Evolutionary conservation across 2,329 filamentous ascomycete species (phyloP).

Genomic region (Leptoxyphium fumago): DNA sequence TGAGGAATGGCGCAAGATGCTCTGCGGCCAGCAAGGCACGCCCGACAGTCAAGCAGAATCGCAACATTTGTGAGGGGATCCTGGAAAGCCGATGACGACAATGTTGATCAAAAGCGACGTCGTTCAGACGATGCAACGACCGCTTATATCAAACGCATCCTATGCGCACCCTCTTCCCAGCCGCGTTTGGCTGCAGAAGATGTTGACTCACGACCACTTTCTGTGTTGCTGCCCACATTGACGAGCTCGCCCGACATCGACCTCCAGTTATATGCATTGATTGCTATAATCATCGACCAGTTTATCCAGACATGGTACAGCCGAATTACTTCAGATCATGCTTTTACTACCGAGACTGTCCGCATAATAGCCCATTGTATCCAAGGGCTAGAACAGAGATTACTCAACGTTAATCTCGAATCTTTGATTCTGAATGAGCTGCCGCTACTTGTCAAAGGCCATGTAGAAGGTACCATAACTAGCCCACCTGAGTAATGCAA

Average conservation of each 20-base stretch:
- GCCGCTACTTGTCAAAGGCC: slow-evolving; percentile 63
- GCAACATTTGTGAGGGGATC: neutral
- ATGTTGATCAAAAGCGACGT: neutral
- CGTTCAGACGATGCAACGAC: slow-evolving; percentile 55
- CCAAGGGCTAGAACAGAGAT: slow-evolving; percentile 68
- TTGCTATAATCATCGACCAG: slow-evolving; percentile 78
- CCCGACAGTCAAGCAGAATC: slow-evolving; percentile 1
- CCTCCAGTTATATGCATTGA: slow-evolving; percentile 78
- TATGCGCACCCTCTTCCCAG: slow-evolving; percentile 47
- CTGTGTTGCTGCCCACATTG: slow-evolving; percentile 74
- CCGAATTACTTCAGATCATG: slow-evolving; percentile 80
- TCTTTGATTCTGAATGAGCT: slow-evolving; percentile 75
- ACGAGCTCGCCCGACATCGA: slow-evolving; percentile 93
- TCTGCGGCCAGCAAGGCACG: slow-evolving; percentile 7
- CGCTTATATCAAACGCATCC: slow-evolving; percentile 64
- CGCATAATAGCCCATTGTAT: slow-evolving; percentile 89
- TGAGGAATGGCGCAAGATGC: slow-evolving; percentile 10
- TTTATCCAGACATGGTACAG: slow-evolving; percentile 89
- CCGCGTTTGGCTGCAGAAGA: slow-evolving; percentile 1
- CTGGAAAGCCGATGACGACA: neutral
- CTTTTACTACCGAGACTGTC: slow-evolving; percentile 75
- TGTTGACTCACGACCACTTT: slow-evolving; percentile 44
- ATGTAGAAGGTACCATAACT: slow-evolving; percentile 52
- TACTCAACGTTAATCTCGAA: slow-evolving; percentile 71
- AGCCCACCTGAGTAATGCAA: neutral